Base-by-base conservation (phyloP, 148 eudicot species). In the Persicaria maculosa region DNA sequence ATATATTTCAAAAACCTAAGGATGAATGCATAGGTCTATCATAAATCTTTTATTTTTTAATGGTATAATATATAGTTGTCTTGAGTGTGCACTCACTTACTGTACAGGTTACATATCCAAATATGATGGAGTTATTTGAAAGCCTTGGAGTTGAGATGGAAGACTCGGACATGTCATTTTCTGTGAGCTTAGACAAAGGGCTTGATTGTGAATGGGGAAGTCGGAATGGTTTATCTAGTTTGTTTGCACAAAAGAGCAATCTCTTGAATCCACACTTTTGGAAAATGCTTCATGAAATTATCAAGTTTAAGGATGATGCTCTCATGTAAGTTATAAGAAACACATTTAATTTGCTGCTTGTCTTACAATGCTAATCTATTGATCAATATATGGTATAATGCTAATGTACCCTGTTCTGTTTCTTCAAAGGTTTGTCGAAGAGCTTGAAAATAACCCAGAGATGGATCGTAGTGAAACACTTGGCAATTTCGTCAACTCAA, bases 201-300 rank as follows among this genome's bases (percentile, higher is more conserved):
- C 76, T 55, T 3, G 97, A 94, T 15, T 89, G 84, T 48, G 98
- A 93, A 54, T 93, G 98, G 98, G 98, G 98, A 67, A 93, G 92
- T 68, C 86, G 94, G 74, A 91, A 82, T 72, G 97, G 92, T 6
- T 62, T 93, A 4, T 79, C 84, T 0, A 72, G 98, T 76, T 74
- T 93, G 71, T 91, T 93, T 83, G 86, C 98, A 31, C 98, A 93
- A 71, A 93, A 88, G 81, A 84, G 44, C 68, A 93, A 93, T 84
- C 77, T 79, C 3, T 10, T 91, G 2, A 91, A 89, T 81, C 97
- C 97, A 0, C 83, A 88, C 80, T 31, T 31, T 31, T 31, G 40
- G 40, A 31, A 31, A 31, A 31, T 31, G 40, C 40, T 31, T 31
- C 40, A 74, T 75, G 97, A 93, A 81, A 85, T 91, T 31, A 17